Conservation (phyloP, 2,329 filamentous ascomycete genomes). For the Sarocladium kiliense region DNA sequence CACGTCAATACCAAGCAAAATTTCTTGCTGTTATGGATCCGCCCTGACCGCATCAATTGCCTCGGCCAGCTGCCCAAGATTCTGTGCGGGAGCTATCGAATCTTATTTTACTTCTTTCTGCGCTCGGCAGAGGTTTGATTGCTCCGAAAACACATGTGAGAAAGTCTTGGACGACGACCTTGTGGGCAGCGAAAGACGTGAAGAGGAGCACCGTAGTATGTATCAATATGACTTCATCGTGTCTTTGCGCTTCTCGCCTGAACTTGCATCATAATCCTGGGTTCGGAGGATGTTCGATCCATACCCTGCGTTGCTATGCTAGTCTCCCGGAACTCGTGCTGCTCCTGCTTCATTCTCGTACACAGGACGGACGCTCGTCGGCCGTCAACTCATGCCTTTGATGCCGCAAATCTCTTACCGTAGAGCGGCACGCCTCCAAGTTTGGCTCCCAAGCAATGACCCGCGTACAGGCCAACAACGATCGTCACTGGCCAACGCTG, state of each 20-base stretch:
- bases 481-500: slow-evolving; percentile 97
- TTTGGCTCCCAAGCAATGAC: slow-evolving; percentile 67
- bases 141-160: neutral
- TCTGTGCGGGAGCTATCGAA: neutral
- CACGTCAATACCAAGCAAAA: slow-evolving; percentile 2
- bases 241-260: too few relatives aligned
- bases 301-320: too few relatives aligned
- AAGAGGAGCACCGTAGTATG: too few relatives aligned
- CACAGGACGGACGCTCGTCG: too few relatives aligned
- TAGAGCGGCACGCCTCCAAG: slow-evolving; percentile 48
- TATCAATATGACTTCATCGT: too few relatives aligned
- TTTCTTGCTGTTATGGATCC: neutral
- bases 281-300: too few relatives aligned
- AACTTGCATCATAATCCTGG: too few relatives aligned
- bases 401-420: slow-evolving; percentile 16
- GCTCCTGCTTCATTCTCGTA: too few relatives aligned
- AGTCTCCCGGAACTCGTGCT: too few relatives aligned
- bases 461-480: slow-evolving; percentile 73
- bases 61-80: too few relatives aligned
- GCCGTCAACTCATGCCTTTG: neutral
- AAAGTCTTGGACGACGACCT: neutral
- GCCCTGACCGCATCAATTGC: neutral
- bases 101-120: neutral
- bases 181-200: neutral
- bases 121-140: neutral